A percentile compares a stretch with the other conserved stretches of the same genome.
Evolutionary conservation across 2,329 filamentous ascomycete species (phyloP).

Genomic region (Paracamarosporium sp.): DNA sequence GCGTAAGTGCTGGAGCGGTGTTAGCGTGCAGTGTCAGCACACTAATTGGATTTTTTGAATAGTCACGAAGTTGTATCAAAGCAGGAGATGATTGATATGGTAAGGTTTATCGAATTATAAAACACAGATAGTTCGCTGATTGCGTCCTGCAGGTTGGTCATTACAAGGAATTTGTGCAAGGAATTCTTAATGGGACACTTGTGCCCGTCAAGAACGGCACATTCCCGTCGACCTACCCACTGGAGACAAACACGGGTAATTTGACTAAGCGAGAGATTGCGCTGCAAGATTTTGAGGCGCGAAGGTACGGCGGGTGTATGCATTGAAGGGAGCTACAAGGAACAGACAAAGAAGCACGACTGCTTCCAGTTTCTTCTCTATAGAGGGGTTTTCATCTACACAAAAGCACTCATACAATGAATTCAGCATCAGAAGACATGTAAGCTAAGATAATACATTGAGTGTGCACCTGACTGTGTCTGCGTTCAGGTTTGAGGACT

Average conservation of each 20-base stretch:
- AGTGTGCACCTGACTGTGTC: no score
- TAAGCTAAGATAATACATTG: no score
- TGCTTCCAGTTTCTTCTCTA: not conserved
- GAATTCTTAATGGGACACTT: slow-evolving; percentile 1
- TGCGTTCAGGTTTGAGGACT: no score
- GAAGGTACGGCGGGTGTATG: slow-evolving; percentile 2
- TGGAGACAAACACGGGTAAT: slow-evolving; percentile 1
- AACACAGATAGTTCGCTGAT: not conserved
- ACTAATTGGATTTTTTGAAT: not conserved
- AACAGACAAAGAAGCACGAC: not conserved
- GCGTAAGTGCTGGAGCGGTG: not conserved
- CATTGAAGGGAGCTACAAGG: no score
- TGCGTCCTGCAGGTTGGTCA: not conserved
- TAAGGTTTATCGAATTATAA: not conserved
- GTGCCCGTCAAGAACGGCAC: slow-evolving; percentile 1
- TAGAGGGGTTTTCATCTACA: not conserved
- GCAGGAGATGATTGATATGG: slow-evolving; percentile 7
- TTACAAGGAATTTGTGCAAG: slow-evolving; percentile 6
- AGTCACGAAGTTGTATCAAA: slow-evolving; percentile 6
- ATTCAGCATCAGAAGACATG: no score
- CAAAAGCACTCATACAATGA: no score
- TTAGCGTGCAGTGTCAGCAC: no score
- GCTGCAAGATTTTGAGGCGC: not conserved
- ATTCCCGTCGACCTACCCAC: not conserved
- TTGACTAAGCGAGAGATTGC: slow-evolving; percentile 4